phyloP scores from a whole-genome alignment of 2,329 filamentous ascomycete species.

The Xylariaceae sp. region DNA sequence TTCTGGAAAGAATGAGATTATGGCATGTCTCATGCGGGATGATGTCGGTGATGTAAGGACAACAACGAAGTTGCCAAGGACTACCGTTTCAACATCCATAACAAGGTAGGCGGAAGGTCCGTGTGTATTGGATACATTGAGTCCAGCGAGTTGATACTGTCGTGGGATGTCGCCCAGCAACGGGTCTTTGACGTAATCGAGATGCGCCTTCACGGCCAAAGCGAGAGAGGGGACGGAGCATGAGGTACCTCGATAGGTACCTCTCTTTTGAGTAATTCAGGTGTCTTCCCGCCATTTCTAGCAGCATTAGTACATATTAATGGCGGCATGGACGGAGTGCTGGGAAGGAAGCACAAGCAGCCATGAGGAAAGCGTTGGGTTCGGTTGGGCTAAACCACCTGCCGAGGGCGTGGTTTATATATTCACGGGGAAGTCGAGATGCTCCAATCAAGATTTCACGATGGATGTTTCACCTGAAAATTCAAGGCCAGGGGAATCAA shows the following conservation, averaged over 20 bases:
- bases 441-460: not conserved
- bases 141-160: not conserved
- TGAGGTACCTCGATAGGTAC: not conserved
- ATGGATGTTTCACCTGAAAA: not conserved
- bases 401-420: not conserved
- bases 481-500: not conserved
- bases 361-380: conserved; percentile 13
- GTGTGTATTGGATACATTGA: not conserved
- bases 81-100: not conserved
- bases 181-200: not conserved
- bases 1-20: conserved; percentile 2
- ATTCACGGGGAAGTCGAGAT: not conserved
- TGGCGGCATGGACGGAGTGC: not conserved
- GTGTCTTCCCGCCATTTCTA: conserved; percentile 2
- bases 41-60: not conserved
- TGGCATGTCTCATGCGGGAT: conserved; percentile 12
- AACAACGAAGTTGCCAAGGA: conserved; percentile 4
- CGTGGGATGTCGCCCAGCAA: not conserved
- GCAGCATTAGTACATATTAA: not conserved
- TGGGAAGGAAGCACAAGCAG: not conserved
- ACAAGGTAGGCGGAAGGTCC: not conserved
- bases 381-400: conserved; percentile 7
- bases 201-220: not conserved
- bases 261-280: not conserved
- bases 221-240: not conserved